A percentile compares a stretch with the other conserved stretches of the same genome.
These are phyloP conservation scores for Ilex paraguariensis DNA, from an alignment of 305 asterid species.

Conservation along the genomic window DNA sequence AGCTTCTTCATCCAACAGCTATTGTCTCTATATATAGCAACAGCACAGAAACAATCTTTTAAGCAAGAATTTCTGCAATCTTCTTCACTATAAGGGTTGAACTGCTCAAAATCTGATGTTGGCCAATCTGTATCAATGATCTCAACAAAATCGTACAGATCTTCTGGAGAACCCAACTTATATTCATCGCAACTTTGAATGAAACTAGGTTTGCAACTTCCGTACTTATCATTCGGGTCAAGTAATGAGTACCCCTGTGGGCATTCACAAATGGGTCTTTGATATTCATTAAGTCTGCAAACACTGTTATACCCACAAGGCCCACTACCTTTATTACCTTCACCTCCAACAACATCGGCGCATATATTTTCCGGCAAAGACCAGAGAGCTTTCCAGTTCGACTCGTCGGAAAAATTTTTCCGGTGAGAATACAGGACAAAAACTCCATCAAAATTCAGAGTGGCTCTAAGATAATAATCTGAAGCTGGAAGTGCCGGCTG, in stretches of 20 bases:
- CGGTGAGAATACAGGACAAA: constrained; percentile 24
- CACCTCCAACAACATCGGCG: not conserved
- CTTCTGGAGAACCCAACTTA: not conserved
- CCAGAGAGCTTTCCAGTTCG: constrained; percentile 13
- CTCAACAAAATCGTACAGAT: constrained; percentile 9
- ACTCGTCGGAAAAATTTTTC: constrained; percentile 7
- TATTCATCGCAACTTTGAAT: constrained; percentile 15
- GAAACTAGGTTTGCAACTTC: constrained; percentile 27
- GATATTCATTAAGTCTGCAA: constrained; percentile 18
- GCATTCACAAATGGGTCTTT: constrained; percentile 22
- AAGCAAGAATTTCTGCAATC: constrained; percentile 18
- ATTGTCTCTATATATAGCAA: constrained; percentile 16
- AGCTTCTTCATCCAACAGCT: constrained; percentile 26
- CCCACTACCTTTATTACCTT: constrained; percentile 21
- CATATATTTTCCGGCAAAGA: not conserved
- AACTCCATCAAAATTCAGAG: constrained; percentile 29
- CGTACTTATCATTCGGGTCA: constrained; percentile 11
- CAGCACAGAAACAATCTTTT: constrained; percentile 25
- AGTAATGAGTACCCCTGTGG: constrained; percentile 18
- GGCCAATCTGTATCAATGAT: constrained; percentile 29
- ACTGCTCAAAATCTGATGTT: constrained; percentile 16
- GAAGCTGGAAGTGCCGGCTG: constrained; percentile 5
- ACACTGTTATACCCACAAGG: constrained; percentile 35
- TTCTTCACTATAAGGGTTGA: constrained; percentile 3
- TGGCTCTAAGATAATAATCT: constrained; percentile 23